Percentiles rank a stretch among this genome's conserved stretches.
phyloP scores from a whole-genome alignment of 305 asterid genomes.

The Fraxinus latifolia region DNA sequence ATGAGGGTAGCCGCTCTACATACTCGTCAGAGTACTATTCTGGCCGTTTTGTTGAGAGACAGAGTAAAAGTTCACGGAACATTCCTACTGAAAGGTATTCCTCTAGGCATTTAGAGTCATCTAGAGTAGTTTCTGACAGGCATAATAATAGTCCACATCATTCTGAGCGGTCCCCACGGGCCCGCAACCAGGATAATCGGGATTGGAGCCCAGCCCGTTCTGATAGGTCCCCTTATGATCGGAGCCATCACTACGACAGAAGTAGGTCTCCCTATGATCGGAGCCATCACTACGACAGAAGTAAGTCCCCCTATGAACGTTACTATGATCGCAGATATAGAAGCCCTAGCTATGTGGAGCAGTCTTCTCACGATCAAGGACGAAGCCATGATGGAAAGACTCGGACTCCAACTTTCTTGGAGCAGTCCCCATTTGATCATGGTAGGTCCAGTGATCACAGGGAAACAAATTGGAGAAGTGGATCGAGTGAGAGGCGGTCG shows the following conservation, averaged over 20 bases:
- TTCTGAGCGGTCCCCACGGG: conserved; percentile 82
- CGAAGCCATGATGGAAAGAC: conserved; percentile 61
- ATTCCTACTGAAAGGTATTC: conserved; percentile 68
- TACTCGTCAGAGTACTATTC: conserved; percentile 60
- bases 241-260: conserved; percentile 40
- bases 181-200: conserved; percentile 59
- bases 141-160: conserved; percentile 71
- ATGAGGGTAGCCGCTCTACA: conserved; percentile 54
- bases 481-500: conserved; percentile 49
- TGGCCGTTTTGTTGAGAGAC: conserved; percentile 51
- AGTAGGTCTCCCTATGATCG: conserved; percentile 67
- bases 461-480: conserved; percentile 55
- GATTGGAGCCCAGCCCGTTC: conserved; percentile 67
- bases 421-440: conserved; percentile 62
- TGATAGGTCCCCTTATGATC: conserved; percentile 52
- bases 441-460: conserved; percentile 42
- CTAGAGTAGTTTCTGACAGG: conserved; percentile 58
- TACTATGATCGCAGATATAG: conserved; percentile 48
- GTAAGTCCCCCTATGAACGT: conserved; percentile 64
- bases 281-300: conserved; percentile 43
- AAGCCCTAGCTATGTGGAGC: conserved; percentile 43
- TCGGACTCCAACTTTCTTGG: conserved; percentile 52
- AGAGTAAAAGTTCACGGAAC: conserved; percentile 49
- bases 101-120: conserved; percentile 68
- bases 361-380: conserved; percentile 54